These are phyloP conservation scores for Handroanthus guayacan DNA, from an alignment of 257 asterid genomes.

Conservation along the genomic window DNA sequence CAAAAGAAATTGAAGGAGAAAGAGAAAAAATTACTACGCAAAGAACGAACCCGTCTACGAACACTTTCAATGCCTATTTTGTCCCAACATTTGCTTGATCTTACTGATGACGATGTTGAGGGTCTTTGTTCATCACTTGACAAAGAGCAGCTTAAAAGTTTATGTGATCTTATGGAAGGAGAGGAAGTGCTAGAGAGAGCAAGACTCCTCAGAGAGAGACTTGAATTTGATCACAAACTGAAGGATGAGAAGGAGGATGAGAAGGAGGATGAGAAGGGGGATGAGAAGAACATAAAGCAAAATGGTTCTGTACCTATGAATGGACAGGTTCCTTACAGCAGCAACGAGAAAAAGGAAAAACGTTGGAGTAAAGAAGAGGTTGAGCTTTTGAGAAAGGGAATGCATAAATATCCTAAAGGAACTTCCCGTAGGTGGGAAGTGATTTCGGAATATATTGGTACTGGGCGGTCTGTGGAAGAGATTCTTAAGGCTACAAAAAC, in stretches of 20 bases:
- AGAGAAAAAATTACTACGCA: constrained; percentile 87
- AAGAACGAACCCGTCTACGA: constrained; percentile 84
- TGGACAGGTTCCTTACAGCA: constrained; percentile 42
- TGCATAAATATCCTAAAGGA: constrained; percentile 93
- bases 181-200: constrained; percentile 61
- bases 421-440: constrained; percentile 98
- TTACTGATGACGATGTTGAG: constrained; percentile 73
- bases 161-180: constrained; percentile 76
- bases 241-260: constrained; percentile 57
- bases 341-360: constrained; percentile 65
- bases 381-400: constrained; percentile 88
- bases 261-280: too few species aligned
- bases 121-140: constrained; percentile 73
- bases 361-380: constrained; percentile 91
- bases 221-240: constrained; percentile 48
- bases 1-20: constrained; percentile 81
- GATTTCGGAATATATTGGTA: constrained; percentile 87
- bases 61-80: constrained; percentile 60
- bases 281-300: constrained; percentile 51
- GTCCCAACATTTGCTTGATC: constrained; percentile 58
- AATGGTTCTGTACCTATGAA: constrained; percentile 59
- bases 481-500: constrained; percentile 96
- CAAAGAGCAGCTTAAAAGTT: constrained; percentile 68
- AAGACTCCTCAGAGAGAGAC: constrained; percentile 55
- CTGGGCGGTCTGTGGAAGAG: constrained; percentile 89